Evolutionary conservation across 1,284 basidiomycete genomes (phyloP).

Genomic region (Malassezia equina): DNA sequence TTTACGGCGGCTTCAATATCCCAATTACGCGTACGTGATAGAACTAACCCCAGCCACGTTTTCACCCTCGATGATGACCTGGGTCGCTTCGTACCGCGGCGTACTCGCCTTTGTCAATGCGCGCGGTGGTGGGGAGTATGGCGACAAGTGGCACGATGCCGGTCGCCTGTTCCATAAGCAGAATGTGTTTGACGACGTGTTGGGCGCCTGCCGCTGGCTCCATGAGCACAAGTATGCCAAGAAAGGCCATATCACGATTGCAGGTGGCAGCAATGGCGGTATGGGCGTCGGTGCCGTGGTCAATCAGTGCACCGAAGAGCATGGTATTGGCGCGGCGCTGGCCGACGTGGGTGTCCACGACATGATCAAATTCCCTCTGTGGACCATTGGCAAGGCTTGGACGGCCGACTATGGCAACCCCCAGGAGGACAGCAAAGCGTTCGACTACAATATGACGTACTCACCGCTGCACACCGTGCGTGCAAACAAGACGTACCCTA

Average conservation of each 20-base stretch:
- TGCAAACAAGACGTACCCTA: slow-evolving; percentile 34
- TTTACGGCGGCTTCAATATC: slow-evolving; percentile 54
- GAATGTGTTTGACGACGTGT: slow-evolving; percentile 64
- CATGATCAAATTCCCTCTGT: slow-evolving; percentile 53
- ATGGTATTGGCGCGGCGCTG: slow-evolving; percentile 57
- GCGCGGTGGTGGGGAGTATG: slow-evolving; percentile 73
- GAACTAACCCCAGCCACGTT: slow-evolving; percentile 51
- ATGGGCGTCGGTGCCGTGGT: slow-evolving; percentile 67
- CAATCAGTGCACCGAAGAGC: slow-evolving; percentile 66
- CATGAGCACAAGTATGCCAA: slow-evolving; percentile 62
- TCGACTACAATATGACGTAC: slow-evolving; percentile 40
- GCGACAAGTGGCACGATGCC: slow-evolving; percentile 55
- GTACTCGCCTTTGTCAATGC: slow-evolving; percentile 58
- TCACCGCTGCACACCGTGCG: slow-evolving; percentile 44
- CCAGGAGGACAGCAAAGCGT: slow-evolving; percentile 48
- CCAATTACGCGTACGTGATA: slow-evolving; percentile 50
- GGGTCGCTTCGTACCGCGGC: slow-evolving; percentile 63
- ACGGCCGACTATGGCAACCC: slow-evolving; percentile 71
- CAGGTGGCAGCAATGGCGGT: slow-evolving; percentile 53
- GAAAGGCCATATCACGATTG: slow-evolving; percentile 65
- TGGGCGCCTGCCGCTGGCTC: slow-evolving; percentile 58
- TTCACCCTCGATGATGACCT: slow-evolving; percentile 63
- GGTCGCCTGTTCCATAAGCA: slow-evolving; percentile 48
- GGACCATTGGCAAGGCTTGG: slow-evolving; percentile 61
- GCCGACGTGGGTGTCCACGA: slow-evolving; percentile 57